Conservation (phyloP, 2,329 filamentous ascomycete species). For the Lachnellula subtilissima region DNA sequence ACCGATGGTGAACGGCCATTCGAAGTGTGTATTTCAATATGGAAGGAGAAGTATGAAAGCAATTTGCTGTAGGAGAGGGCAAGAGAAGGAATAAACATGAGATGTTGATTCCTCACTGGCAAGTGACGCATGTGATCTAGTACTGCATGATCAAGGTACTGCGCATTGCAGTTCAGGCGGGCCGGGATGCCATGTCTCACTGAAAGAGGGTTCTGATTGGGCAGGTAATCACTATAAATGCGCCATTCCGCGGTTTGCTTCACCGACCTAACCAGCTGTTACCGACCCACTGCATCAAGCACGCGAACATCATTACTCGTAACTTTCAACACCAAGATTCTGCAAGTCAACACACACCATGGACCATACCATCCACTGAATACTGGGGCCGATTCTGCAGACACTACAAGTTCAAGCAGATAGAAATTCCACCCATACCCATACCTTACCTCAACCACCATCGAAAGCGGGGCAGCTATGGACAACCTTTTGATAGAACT, state of each 20-base stretch:
- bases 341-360: neutral
- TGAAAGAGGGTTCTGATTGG: constrained; percentile 3
- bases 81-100: neutral
- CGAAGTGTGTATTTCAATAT: neutral
- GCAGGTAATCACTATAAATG: neutral
- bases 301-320: constrained; percentile 3
- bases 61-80: neutral
- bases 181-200: neutral
- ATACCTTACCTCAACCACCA: neutral
- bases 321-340: neutral
- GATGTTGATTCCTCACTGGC: neutral
- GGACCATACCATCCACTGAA: neutral
- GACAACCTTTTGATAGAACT: constrained; percentile 30
- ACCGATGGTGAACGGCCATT: neutral
- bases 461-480: constrained; percentile 27
- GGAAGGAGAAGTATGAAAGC: neutral
- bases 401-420: neutral
- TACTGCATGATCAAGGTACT: neutral
- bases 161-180: neutral
- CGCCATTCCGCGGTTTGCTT: neutral
- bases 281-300: neutral
- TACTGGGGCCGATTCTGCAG: neutral
- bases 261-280: neutral
- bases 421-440: neutral
- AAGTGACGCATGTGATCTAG: constrained; percentile 8